These are phyloP conservation scores for Aspergillus pseudoterreus DNA, from an alignment of 2,329 filamentous ascomycete genomes.

Conservation along the genomic window DNA sequence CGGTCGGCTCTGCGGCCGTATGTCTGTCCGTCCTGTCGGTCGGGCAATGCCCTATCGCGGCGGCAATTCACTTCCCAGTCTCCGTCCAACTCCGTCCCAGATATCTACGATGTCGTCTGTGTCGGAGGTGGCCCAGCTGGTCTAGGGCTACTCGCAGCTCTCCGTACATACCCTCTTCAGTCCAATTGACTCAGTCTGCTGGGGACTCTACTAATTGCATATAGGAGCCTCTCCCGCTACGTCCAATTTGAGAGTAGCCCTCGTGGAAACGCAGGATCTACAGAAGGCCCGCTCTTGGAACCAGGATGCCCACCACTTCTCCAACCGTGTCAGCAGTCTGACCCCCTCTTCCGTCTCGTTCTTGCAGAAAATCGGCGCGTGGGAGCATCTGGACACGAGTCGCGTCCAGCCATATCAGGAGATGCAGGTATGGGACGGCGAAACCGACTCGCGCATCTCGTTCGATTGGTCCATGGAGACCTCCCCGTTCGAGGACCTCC, in stretches of 20 bases:
- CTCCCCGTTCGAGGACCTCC: conserved; percentile 44
- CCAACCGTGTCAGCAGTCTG: conserved; percentile 92
- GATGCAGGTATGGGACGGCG: conserved; percentile 98
- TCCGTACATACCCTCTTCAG: conserved; percentile 51
- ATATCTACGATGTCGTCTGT: conserved; percentile 90
- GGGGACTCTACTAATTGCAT: conserved; percentile 6
- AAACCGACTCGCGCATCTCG: conserved; percentile 79
- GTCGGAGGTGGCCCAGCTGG: conserved; percentile 88
- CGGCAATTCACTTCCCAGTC: conserved; percentile 34
- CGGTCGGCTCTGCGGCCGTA: conserved; percentile 34
- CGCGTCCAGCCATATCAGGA: conserved; percentile 85
- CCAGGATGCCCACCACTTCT: conserved; percentile 67
- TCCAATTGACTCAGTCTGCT: not conserved
- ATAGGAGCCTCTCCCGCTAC: conserved; percentile 74
- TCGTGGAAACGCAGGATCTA: conserved; percentile 87
- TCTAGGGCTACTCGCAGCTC: conserved; percentile 72
- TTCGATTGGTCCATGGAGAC: conserved; percentile 68
- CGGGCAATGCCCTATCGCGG: conserved; percentile 16
- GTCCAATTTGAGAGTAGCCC: conserved; percentile 73
- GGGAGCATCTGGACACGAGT: conserved; percentile 68
- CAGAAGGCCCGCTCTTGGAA: conserved; percentile 64
- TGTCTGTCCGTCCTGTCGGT: conserved; percentile 39
- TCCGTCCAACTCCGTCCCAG: conserved; percentile 43
- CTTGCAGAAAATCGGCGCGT: conserved; percentile 78
- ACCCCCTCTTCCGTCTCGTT: conserved; percentile 85